phyloP scores from a whole-genome alignment of 495 filamentous ascomycete species.

The Penicillium ochrochloron region DNA sequence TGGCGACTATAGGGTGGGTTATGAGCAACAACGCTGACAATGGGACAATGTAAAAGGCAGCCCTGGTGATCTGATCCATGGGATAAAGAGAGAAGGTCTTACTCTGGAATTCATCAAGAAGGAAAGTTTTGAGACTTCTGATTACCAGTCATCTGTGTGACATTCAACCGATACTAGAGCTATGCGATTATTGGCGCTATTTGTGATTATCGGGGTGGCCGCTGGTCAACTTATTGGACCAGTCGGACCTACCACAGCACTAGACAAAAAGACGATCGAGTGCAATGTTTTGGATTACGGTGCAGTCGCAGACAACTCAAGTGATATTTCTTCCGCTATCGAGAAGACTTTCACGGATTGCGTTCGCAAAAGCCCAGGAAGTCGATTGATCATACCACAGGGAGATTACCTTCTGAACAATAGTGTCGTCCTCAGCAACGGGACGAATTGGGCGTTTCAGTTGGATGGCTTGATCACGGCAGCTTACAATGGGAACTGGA shows the following conservation, averaged over 20 bases:
- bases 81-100: not conserved
- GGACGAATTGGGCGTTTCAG: slow-evolving; percentile 43
- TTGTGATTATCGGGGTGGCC: slow-evolving; percentile 6
- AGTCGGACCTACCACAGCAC: slow-evolving; percentile 41
- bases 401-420: slow-evolving; percentile 42
- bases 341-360: slow-evolving; percentile 44
- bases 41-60: not conserved
- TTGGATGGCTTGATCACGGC: slow-evolving; percentile 50
- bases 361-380: slow-evolving; percentile 31
- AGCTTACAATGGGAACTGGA: slow-evolving; percentile 37
- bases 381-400: slow-evolving; percentile 44
- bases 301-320: slow-evolving; percentile 44
- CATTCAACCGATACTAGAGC: not conserved
- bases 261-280: slow-evolving; percentile 35
- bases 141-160: not conserved
- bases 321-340: slow-evolving; percentile 46
- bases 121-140: not conserved
- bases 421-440: slow-evolving; percentile 41
- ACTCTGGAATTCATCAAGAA: not conserved
- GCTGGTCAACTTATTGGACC: slow-evolving; percentile 32
- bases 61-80: not conserved
- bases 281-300: slow-evolving; percentile 54
- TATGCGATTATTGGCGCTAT: not conserved
- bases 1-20: not conserved
- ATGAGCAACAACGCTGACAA: not conserved